phyloP scores from a whole-genome alignment of 202 grass and related monocot species.

The Hordeum pubiflorum region DNA sequence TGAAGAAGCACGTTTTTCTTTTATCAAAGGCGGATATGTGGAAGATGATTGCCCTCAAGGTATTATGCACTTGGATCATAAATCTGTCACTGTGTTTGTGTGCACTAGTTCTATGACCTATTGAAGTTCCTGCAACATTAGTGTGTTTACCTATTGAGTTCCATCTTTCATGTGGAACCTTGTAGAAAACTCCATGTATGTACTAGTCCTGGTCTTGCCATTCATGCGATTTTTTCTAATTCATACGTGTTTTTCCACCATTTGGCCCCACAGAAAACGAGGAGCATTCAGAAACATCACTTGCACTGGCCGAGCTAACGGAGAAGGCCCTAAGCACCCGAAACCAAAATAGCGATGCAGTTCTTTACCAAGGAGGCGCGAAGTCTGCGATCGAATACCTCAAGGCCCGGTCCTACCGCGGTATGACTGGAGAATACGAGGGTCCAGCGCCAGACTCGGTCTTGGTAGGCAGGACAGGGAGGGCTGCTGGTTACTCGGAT shows the following conservation, averaged over 20 bases:
- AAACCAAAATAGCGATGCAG: constrained; percentile 36
- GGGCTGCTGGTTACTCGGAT: constrained; percentile 58
- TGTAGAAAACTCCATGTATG: not conserved
- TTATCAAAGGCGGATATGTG: constrained; percentile 73
- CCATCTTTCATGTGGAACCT: not conserved
- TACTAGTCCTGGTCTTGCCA: not conserved
- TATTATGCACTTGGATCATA: constrained; percentile 10
- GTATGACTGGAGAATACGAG: constrained; percentile 51
- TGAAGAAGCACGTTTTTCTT: constrained; percentile 79
- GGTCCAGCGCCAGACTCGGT: constrained; percentile 31
- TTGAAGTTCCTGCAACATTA: not conserved
- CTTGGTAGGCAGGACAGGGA: constrained; percentile 54
- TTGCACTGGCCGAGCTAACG: constrained; percentile 48
- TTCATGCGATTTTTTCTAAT: not conserved
- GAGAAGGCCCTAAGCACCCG: constrained; percentile 52
- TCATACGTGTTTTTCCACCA: not conserved
- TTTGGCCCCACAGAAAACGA: constrained; percentile 34
- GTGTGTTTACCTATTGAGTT: not conserved
- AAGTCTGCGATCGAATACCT: constrained; percentile 71
- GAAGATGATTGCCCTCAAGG: constrained; percentile 52
- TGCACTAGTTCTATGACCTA: not conserved
- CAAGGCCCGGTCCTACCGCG: constrained; percentile 61
- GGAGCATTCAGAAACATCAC: constrained; percentile 37
- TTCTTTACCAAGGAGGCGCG: constrained; percentile 76
- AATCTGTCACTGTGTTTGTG: not conserved